A percentile compares a stretch with the other conserved stretches of the same genome.
phyloP scores from a whole-genome alignment of 441 rosid species.

The Euphorbia schlechtendalii region DNA sequence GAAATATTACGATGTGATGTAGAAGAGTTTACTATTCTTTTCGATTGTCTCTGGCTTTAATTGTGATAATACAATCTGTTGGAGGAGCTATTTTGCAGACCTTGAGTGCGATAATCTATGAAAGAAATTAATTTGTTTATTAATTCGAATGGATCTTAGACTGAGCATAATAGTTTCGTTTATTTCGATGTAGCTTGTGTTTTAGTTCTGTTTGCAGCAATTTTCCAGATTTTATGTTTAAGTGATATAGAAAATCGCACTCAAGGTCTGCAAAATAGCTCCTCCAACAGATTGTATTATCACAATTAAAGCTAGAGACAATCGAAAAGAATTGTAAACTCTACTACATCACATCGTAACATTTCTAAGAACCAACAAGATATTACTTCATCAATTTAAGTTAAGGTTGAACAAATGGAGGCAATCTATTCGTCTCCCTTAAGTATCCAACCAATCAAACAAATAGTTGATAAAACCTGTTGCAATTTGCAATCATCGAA shows the following conservation, averaged over 20 bases:
- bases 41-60: background rate
- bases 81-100: no score
- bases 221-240: no score
- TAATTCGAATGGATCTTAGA: no score
- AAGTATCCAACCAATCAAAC: background rate
- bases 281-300: no score
- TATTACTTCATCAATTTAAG: background rate
- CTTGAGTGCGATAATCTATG: no score
- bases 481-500: background rate
- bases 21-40: background rate
- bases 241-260: no score
- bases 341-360: background rate
- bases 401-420: background rate
- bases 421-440: background rate
- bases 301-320: background rate
- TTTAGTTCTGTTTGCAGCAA: no score
- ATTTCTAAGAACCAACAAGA: background rate
- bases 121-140: no score
- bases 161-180: no score
- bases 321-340: background rate
- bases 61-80: no score
- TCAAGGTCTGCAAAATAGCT: no score
- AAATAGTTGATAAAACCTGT: background rate
- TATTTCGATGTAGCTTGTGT: no score
- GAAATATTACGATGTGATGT: background rate